phyloP scores from a whole-genome alignment of 768 basidiomycete species.

The Solioccasus polychromus region DNA sequence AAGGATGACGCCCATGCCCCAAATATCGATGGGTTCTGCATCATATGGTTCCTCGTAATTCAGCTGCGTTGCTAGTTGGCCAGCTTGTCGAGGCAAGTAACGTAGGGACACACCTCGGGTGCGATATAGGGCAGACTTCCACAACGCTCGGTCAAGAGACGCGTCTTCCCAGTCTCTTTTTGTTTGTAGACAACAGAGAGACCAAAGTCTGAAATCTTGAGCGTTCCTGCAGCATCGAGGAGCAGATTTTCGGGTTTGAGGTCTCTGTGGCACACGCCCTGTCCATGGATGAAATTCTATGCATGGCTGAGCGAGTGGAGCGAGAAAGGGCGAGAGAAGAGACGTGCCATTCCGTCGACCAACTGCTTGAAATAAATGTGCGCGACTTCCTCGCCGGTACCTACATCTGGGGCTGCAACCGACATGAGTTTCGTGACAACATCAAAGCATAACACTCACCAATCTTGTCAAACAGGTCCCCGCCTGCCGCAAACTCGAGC shows the following conservation, averaged over 20 bases:
- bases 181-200: slow-evolving; percentile 87
- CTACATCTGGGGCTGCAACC: slow-evolving; percentile 79
- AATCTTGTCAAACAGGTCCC: slow-evolving; percentile 98
- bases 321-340: background rate
- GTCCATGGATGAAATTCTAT: slow-evolving; percentile 78
- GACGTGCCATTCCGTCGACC: slow-evolving; percentile 72
- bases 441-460: slow-evolving; percentile 47
- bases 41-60: slow-evolving; percentile 65
- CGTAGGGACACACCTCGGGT: slow-evolving; percentile 64
- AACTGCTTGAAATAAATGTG: slow-evolving; percentile 91
- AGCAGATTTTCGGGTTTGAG: slow-evolving; percentile 96
- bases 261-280: slow-evolving; percentile 95
- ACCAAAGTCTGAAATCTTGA: slow-evolving; percentile 96
- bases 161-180: slow-evolving; percentile 74
- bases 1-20: slow-evolving; percentile 94
- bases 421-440: background rate
- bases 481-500: slow-evolving; percentile 88
- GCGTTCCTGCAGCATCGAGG: slow-evolving; percentile 74
- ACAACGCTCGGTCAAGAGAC: slow-evolving; percentile 76
- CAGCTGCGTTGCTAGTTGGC: slow-evolving; percentile 43
- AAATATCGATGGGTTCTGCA: slow-evolving; percentile 93
- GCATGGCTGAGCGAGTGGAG: background rate
- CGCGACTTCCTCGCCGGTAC: slow-evolving; percentile 81
- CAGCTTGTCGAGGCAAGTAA: background rate
- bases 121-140: slow-evolving; percentile 94